These are phyloP conservation scores for Scorias spongiosa DNA, from an alignment of 2,329 filamentous ascomycete species.

Conservation along the genomic window DNA sequence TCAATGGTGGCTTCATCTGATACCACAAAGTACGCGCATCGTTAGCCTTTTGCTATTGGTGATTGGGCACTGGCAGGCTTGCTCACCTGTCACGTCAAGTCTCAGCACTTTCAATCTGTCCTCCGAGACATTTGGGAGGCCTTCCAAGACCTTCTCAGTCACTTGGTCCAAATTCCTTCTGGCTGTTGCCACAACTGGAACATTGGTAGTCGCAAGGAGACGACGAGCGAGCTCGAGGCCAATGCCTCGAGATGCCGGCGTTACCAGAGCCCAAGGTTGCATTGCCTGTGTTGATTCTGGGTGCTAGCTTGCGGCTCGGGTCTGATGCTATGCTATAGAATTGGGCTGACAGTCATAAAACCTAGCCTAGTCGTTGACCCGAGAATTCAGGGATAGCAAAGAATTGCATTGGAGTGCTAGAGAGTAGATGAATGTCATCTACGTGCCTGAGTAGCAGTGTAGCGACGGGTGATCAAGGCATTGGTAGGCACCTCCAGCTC, in stretches of 20 bases:
- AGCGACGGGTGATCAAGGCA: too few relatives aligned
- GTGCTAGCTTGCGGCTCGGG: neutral
- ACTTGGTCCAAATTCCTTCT: constrained; percentile 37
- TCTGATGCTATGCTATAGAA: too few relatives aligned
- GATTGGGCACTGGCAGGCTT: too few relatives aligned
- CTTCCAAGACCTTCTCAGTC: constrained; percentile 34
- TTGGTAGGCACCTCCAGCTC: too few relatives aligned
- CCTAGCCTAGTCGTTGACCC: too few relatives aligned
- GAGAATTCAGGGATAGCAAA: too few relatives aligned
- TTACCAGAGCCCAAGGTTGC: constrained; percentile 36
- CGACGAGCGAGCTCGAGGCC: constrained; percentile 45
- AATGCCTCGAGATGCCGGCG: constrained; percentile 48
- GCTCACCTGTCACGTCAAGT: constrained; percentile 34
- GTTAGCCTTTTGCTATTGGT: too few relatives aligned
- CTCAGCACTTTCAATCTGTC: constrained; percentile 36
- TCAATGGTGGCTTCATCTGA: constrained; percentile 48
- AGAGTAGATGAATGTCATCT: too few relatives aligned
- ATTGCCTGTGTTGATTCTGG: constrained; percentile 12
- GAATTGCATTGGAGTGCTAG: too few relatives aligned
- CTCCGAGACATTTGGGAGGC: constrained; percentile 30
- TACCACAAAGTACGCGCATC: neutral
- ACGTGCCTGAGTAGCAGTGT: too few relatives aligned
- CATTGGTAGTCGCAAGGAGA: constrained; percentile 40
- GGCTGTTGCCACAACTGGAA: constrained; percentile 46
- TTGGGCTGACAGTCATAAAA: too few relatives aligned